Conservation (phyloP, 2,329 filamentous ascomycete genomes). For the Pestalotiopsis sp. region DNA sequence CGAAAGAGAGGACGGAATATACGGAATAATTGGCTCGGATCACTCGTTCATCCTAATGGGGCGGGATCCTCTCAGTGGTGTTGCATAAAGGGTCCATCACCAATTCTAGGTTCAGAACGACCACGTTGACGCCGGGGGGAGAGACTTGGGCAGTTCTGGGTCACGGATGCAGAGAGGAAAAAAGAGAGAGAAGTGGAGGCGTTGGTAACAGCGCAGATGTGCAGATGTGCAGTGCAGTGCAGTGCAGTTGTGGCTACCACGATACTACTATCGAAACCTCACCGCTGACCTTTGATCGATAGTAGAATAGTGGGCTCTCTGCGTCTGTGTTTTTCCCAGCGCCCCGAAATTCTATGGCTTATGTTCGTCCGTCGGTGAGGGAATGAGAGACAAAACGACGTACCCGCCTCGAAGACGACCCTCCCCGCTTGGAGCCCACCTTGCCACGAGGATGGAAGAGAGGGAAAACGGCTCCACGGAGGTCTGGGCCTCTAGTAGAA, state of each 20-base stretch:
- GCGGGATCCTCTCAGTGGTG: background rate
- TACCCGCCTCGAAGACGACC: background rate
- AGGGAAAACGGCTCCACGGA: background rate
- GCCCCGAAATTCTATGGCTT: background rate
- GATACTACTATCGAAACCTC: background rate
- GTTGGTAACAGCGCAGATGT: background rate
- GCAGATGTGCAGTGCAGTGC: no score
- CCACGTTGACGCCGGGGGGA: background rate
- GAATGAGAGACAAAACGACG: background rate
- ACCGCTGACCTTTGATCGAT: background rate
- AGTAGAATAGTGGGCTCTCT: background rate
- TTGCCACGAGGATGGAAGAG: background rate
- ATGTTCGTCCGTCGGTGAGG: background rate
- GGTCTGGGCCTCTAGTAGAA: background rate
- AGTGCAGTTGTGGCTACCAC: no score
- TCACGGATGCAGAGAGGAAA: background rate
- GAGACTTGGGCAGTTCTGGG: background rate
- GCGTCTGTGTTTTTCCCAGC: background rate
- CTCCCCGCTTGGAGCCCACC: background rate
- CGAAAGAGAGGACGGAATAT: background rate
- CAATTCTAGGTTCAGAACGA: background rate
- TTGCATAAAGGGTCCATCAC: background rate
- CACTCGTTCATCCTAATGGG: background rate
- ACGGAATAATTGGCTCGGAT: background rate
- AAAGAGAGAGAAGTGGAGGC: background rate